phyloP scores from a whole-genome alignment of 441 rosid genomes.

The Caryocar brasiliense region DNA sequence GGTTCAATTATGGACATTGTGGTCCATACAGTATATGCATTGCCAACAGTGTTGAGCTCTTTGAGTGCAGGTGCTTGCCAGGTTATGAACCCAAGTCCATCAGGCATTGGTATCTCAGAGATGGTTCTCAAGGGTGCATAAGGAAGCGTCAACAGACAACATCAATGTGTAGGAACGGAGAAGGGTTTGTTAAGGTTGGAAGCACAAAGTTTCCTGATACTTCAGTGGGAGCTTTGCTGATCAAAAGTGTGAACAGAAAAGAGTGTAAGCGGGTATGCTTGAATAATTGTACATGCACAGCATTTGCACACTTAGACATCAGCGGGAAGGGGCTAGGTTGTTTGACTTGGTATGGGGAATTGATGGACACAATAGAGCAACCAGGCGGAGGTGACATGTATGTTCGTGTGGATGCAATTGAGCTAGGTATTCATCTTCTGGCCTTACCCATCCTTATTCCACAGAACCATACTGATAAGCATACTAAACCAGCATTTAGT shows the following conservation, averaged over 20 bases:
- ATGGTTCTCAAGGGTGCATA: slow-evolving; percentile 18
- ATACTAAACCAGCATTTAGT: no score
- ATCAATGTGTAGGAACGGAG: slow-evolving; percentile 6
- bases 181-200: slow-evolving; percentile 17
- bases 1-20: slow-evolving; percentile 14
- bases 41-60: neutral
- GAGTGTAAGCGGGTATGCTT: slow-evolving; percentile 15
- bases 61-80: slow-evolving; percentile 23
- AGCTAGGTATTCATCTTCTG: slow-evolving; percentile 8
- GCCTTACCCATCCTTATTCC: no score
- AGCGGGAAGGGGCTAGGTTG: slow-evolving; percentile 9
- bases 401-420: slow-evolving; percentile 19
- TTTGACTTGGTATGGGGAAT: slow-evolving; percentile 17
- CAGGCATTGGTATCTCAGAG: neutral
- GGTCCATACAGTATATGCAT: slow-evolving; percentile 23
- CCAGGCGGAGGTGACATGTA: slow-evolving; percentile 4
- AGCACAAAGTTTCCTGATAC: slow-evolving; percentile 18
- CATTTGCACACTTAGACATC: neutral
- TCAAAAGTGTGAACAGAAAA: neutral
- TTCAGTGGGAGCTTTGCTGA: slow-evolving; percentile 3
- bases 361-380: neutral
- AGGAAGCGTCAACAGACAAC: slow-evolving; percentile 5
- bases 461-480: no score
- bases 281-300: slow-evolving; percentile 17
- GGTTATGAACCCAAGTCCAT: slow-evolving; percentile 14